Conservation (phyloP, 1,284 basidiomycete species). For the Quambalaria eucalypti region DNA sequence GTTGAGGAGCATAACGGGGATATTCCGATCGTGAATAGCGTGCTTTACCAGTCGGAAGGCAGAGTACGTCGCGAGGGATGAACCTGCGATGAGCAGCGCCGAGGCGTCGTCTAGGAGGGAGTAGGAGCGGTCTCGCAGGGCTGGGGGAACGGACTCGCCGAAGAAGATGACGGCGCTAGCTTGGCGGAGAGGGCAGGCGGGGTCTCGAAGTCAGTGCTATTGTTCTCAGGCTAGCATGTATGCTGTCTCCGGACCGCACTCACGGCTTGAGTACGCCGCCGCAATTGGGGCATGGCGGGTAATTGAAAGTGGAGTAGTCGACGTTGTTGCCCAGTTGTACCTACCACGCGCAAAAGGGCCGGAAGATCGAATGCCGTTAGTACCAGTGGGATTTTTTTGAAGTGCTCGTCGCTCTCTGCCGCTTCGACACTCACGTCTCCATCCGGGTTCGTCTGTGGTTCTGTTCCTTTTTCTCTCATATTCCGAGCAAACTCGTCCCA, state of each 20-base stretch:
- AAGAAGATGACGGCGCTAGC: slow-evolving; percentile 43
- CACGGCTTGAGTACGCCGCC: slow-evolving; percentile 45
- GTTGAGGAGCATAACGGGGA: slow-evolving; percentile 38
- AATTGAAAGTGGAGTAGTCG: slow-evolving; percentile 41
- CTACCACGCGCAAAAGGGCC: no score
- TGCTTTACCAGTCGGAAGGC: slow-evolving; percentile 41
- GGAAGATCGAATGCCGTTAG: no score
- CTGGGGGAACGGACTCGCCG: slow-evolving; percentile 39
- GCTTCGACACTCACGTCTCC: no score
- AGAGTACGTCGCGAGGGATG: slow-evolving; percentile 44
- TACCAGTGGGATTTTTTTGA: no score
- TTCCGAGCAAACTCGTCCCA: slow-evolving; percentile 37
- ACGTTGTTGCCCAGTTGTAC: slow-evolving; percentile 28
- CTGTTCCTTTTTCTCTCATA: slow-evolving; percentile 22
- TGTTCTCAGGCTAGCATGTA: no score
- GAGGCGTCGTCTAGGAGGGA: slow-evolving; percentile 21
- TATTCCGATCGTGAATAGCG: slow-evolving; percentile 22
- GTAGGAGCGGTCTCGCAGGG: slow-evolving; percentile 22
- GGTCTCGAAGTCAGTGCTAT: no score
- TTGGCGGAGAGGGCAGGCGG: no score
- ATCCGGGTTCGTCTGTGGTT: slow-evolving; percentile 44
- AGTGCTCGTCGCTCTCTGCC: no score
- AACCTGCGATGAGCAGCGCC: slow-evolving; percentile 35
- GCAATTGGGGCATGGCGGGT: slow-evolving; percentile 41
- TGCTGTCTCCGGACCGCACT: no score